Evolutionary conservation across 352 stramenopile genomes (phyloP).

Genomic region (Phytophthora macrochlamydospora): DNA sequence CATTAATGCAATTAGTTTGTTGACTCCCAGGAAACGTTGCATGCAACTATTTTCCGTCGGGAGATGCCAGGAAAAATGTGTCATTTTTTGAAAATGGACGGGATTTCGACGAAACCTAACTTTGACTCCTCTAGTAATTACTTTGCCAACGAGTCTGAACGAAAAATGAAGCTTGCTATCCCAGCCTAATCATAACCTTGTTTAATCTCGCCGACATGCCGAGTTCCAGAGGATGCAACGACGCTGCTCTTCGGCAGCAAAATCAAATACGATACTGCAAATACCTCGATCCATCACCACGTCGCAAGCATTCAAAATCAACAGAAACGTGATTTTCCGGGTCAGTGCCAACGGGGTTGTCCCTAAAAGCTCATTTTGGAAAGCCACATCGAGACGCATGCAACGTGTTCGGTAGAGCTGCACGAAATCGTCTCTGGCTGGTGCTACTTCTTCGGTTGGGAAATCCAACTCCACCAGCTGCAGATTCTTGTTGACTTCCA

Average conservation of each 20-base stretch:
- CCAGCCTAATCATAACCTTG: neutral
- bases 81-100: too few relatives aligned
- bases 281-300: conserved; percentile 35
- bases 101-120: too few relatives aligned
- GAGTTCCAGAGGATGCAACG: conserved; percentile 34
- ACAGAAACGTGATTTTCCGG: conserved; percentile 27
- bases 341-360: conserved; percentile 15
- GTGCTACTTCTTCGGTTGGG: conserved; percentile 22
- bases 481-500: conserved; percentile 39
- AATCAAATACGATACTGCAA: conserved; percentile 27
- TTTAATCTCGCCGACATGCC: conserved; percentile 12
- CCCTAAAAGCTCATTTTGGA: conserved; percentile 38
- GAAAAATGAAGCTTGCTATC: too few relatives aligned
- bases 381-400: conserved; percentile 36
- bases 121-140: too few relatives aligned
- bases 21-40: too few relatives aligned
- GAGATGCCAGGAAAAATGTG: too few relatives aligned
- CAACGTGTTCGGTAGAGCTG: conserved; percentile 39
- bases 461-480: conserved; percentile 34
- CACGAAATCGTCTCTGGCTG: conserved; percentile 29
- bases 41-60: too few relatives aligned
- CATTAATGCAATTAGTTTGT: too few relatives aligned
- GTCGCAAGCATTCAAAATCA: conserved; percentile 20
- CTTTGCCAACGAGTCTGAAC: too few relatives aligned
- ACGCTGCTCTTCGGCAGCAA: conserved; percentile 30